Evolutionary conservation across 2,329 filamentous ascomycete species (phyloP), one percentile per base, ranked within the genome.

Genomic region (Orbilia quercus): DNA sequence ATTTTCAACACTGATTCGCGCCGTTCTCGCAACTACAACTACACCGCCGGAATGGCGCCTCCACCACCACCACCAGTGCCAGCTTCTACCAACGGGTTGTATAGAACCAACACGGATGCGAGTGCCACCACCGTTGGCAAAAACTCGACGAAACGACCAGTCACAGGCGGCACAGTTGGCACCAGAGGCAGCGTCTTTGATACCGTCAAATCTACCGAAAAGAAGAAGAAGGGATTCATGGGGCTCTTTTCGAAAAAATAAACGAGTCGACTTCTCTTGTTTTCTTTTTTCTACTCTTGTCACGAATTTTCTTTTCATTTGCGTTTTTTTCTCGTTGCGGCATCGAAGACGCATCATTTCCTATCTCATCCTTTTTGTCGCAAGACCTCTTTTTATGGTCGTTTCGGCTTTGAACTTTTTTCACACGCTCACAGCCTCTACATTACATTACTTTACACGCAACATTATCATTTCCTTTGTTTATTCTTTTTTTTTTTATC

Each of bases 161-260:
- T 62, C 18, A 67, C 54, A 2, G 60, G 54, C 9, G 18, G 2
- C 9, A 47, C 53, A 5, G 40, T 36, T 9, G 45, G 36, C 18
- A 50, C 42, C 1, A 60, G 38, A 16, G 57, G 54, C 11, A 65
- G 38, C 22, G 59, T 67, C 36, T 64, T 72, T 42, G 47, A 58
- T 22, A 44, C 50, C 4, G 55, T 72, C 12, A 65, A 59, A 36
- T 50, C 53, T 5, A 47, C 48, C 20, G 55, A 59, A 44, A 74
- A 67, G 57, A 74, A 74, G 63, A 74, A 53, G 44, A 63, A 63
- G 31, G 70, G 70, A 1, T 47, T 74, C 55, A 63, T 58, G 50
- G 64, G 70, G 1, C 31, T 74, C 23, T 74, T 74, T 54, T 62
- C 60, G 23, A 74, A 64, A 48, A 74, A 69, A 45, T 74, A 31